These are phyloP conservation scores for Fomitopsis serialis DNA, from an alignment of 768 basidiomycete genomes.

Conservation along the genomic window DNA sequence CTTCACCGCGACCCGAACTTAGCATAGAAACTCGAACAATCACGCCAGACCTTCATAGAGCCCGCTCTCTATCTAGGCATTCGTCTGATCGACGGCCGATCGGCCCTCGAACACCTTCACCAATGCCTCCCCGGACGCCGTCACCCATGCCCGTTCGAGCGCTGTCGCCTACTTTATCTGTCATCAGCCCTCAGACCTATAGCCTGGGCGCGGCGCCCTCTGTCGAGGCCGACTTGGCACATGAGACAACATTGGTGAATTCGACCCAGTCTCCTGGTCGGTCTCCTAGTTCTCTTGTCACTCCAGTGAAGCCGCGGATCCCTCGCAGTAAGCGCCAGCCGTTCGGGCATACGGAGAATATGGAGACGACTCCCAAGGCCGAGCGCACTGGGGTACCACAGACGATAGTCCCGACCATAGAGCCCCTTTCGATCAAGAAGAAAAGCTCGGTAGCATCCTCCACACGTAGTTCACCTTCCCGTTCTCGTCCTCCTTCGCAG, in stretches of 20 bases:
- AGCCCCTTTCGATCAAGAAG: slow-evolving; percentile 84
- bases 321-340: slow-evolving; percentile 71
- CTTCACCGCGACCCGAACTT: slow-evolving; percentile 44
- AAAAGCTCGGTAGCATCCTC: slow-evolving; percentile 57
- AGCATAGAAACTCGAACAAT: slow-evolving; percentile 27
- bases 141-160: slow-evolving; percentile 63
- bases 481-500: slow-evolving; percentile 24
- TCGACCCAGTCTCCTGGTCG: slow-evolving; percentile 10
- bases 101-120: slow-evolving; percentile 75
- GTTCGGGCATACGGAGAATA: slow-evolving; percentile 48
- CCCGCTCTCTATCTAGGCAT: slow-evolving; percentile 40
- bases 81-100: slow-evolving; percentile 56
- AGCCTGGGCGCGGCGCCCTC: slow-evolving; percentile 31
- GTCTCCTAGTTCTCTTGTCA: slow-evolving; percentile 10
- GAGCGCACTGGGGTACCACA: slow-evolving; percentile 22
- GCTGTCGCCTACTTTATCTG: slow-evolving; percentile 61
- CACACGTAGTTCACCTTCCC: slow-evolving; percentile 23
- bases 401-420: slow-evolving; percentile 34
- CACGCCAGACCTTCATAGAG: slow-evolving; percentile 4
- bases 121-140: slow-evolving; percentile 41
- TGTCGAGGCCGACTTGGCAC: slow-evolving; percentile 34
- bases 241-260: slow-evolving; percentile 33
- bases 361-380: slow-evolving; percentile 48
- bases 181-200: slow-evolving; percentile 31
- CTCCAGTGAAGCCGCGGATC: slow-evolving; percentile 41